A percentile compares a stretch with the other conserved stretches of the same genome.
Conservation (phyloP, 2,329 filamentous ascomycete species). For the Exserohilum turcica region DNA sequence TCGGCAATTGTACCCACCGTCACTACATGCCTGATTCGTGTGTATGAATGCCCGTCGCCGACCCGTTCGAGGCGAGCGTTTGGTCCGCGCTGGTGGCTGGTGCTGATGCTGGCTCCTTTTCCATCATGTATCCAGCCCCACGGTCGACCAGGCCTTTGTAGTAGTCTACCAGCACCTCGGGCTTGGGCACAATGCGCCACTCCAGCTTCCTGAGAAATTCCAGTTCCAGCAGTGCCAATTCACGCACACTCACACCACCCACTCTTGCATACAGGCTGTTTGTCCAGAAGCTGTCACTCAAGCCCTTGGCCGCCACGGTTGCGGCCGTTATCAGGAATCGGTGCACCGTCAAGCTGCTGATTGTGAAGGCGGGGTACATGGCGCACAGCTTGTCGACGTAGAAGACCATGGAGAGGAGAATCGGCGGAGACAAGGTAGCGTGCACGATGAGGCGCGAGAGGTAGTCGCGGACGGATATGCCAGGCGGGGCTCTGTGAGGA, state of each 20-base stretch:
- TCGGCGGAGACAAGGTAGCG: conserved; percentile 87
- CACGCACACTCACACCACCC: conserved; percentile 86
- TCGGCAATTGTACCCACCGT: conserved; percentile 2
- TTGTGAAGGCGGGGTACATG: conserved; percentile 91
- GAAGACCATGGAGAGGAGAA: conserved; percentile 98
- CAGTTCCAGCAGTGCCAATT: conserved; percentile 87
- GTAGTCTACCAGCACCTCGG: conserved; percentile 91
- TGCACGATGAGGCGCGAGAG: conserved; percentile 90
- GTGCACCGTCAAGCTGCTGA: conserved; percentile 94
- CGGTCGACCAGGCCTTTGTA: conserved; percentile 82
- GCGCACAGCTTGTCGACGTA: conserved; percentile 96
- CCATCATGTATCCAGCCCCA: conserved; percentile 63
- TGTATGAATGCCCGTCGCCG: conserved; percentile 31
- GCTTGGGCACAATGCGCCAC: conserved; percentile 96
- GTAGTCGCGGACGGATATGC: conserved; percentile 93
- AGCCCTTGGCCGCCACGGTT: conserved; percentile 92
- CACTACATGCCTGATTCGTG: conserved; percentile 25
- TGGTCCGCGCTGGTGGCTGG: conserved; percentile 16
- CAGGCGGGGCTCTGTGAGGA: conserved; percentile 70
- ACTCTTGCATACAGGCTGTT: conserved; percentile 95
- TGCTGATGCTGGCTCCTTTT: conserved; percentile 34
- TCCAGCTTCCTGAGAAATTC: conserved; percentile 92
- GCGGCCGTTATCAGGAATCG: conserved; percentile 95
- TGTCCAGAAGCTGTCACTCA: conserved; percentile 98
- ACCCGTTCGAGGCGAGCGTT: conserved; percentile 19